A percentile compares a stretch with the other conserved stretches of the same genome.
Conservation (phyloP, 2,329 filamentous ascomycete genomes). For the Sporothrix inflata region DNA sequence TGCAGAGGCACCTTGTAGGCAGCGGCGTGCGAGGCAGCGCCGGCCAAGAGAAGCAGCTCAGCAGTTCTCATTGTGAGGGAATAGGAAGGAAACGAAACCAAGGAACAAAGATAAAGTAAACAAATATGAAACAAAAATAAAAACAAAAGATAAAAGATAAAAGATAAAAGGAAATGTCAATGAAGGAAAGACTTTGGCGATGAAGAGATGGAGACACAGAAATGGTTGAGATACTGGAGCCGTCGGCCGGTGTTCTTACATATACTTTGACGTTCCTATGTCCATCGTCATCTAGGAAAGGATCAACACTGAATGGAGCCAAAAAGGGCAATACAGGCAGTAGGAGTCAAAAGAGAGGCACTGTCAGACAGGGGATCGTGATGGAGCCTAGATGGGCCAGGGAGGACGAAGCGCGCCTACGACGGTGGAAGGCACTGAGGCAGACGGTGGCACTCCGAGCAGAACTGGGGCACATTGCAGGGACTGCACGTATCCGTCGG, state of each 20-base stretch:
- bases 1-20: constrained; percentile 1
- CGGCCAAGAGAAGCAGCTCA: constrained; percentile 12
- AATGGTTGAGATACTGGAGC: background rate
- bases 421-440: background rate
- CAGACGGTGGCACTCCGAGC: background rate
- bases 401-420: background rate
- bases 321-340: background rate
- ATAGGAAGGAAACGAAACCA: background rate
- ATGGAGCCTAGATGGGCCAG: background rate
- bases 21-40: background rate
- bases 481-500: too few species aligned
- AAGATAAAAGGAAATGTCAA: background rate
- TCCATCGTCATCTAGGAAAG: background rate
- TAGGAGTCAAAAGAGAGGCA: background rate
- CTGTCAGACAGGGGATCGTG: constrained; percentile 6
- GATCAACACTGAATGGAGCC: background rate
- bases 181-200: background rate
- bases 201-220: background rate
- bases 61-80: background rate
- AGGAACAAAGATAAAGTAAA: background rate
- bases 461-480: background rate
- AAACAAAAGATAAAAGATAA: background rate
- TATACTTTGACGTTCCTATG: background rate
- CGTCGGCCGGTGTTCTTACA: background rate
- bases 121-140: background rate